These are phyloP conservation scores for Daedaleopsis sinensis DNA, from an alignment of 768 basidiomycete species.

Conservation along the genomic window DNA sequence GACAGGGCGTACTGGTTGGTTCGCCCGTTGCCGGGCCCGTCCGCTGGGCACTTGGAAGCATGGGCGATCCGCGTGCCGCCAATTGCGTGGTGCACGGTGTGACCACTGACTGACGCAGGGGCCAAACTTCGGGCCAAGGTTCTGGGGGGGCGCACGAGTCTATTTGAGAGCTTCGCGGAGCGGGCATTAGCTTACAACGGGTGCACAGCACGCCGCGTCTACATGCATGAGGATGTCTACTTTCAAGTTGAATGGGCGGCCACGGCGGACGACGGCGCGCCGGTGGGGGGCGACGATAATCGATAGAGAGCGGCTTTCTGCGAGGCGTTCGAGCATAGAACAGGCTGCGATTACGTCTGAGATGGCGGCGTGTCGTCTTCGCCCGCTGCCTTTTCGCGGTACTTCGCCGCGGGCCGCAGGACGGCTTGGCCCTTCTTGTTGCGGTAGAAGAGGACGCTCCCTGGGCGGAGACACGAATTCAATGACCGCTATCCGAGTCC, in stretches of 20 bases:
- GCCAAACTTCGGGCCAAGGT: background rate
- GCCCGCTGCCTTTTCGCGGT: background rate
- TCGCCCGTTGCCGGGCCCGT: background rate
- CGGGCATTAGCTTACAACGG: background rate
- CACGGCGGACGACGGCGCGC: no score
- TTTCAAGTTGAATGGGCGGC: no score
- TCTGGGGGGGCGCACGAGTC: background rate
- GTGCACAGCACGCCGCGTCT: background rate
- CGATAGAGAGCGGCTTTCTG: background rate
- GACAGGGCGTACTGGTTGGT: background rate
- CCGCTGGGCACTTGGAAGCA: background rate
- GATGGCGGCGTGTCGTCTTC: background rate
- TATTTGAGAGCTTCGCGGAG: background rate
- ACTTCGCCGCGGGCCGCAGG: constrained; percentile 23
- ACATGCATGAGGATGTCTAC: no score
- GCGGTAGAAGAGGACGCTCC: constrained; percentile 31
- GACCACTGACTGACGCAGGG: background rate
- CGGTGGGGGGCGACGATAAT: background rate
- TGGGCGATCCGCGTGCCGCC: background rate
- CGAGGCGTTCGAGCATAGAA: background rate
- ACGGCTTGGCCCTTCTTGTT: constrained; percentile 26
- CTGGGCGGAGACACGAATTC: constrained; percentile 2
- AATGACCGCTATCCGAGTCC: background rate
- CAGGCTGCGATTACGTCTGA: background rate
- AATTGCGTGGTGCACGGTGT: background rate